phyloP scores from a whole-genome alignment of 495 filamentous ascomycete species.

The Penicillium psychrofluorescens region DNA sequence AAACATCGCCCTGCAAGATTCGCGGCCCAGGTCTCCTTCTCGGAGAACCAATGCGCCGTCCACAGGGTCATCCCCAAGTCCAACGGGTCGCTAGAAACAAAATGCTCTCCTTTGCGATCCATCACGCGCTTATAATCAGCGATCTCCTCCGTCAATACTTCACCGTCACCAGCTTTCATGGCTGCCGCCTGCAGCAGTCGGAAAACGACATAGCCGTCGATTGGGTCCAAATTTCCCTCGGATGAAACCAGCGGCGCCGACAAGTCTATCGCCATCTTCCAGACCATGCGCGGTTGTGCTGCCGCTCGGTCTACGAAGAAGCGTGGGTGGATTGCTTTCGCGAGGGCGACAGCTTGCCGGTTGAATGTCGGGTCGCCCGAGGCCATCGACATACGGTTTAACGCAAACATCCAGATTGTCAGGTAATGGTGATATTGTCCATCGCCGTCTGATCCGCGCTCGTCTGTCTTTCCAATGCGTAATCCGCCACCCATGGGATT shows the following conservation, averaged over 20 bases:
- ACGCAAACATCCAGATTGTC: slow-evolving; percentile 65
- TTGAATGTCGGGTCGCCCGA: slow-evolving; percentile 46
- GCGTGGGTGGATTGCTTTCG: slow-evolving; percentile 49
- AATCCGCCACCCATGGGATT: slow-evolving; percentile 54
- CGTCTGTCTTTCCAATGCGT: slow-evolving; percentile 54
- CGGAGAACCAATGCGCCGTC: slow-evolving; percentile 51
- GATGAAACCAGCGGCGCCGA: slow-evolving; percentile 39
- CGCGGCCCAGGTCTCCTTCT: slow-evolving; percentile 46
- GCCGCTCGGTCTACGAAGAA: slow-evolving; percentile 41
- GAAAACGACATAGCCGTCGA: slow-evolving; percentile 54
- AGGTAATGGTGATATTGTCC: slow-evolving; percentile 66
- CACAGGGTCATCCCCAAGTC: slow-evolving; percentile 64
- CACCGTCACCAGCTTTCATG: slow-evolving; percentile 14
- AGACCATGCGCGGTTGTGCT: slow-evolving; percentile 44
- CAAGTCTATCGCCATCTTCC: slow-evolving; percentile 56
- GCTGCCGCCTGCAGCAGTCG: slow-evolving; percentile 44
- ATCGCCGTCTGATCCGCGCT: slow-evolving; percentile 47
- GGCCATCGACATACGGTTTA: slow-evolving; percentile 52
- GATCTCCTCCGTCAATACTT: slow-evolving; percentile 44
- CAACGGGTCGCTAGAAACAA: slow-evolving; percentile 45
- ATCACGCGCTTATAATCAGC: slow-evolving; percentile 53
- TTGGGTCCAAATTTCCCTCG: slow-evolving; percentile 56
- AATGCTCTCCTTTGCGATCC: slow-evolving; percentile 38
- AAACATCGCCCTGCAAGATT: slow-evolving; percentile 37
- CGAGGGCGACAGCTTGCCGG: slow-evolving; percentile 47